Evolutionary conservation across 805 yeast genomes (phyloP), one percentile per base, ranked within the genome.

Genomic region (Candida dajiaensis): DNA sequence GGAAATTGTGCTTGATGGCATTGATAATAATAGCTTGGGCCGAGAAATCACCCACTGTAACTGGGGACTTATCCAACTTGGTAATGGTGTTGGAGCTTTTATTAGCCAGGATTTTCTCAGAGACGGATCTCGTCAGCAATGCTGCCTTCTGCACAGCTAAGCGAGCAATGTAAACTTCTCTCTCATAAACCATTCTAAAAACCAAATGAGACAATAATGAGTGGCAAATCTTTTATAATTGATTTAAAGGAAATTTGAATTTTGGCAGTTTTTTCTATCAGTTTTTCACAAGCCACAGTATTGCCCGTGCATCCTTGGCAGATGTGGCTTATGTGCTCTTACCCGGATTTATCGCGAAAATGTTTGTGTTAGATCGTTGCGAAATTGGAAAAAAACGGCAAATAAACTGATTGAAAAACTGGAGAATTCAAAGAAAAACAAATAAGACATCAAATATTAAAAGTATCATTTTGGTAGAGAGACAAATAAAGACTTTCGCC

Each of bases 31-130:
- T 78, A 0, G 97, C 96, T 61, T 94, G 99, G 0, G 97, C 90
- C 4, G 96, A 96, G 62, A 85, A 94, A 64, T 94, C 99, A 16
- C 98, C 99, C 46, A 87, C 72, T 1, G 99, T 94, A 15, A 94
- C 99, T 1, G 99, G 99, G 1, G 97, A 88, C 51, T 81, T 80
- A 64, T 92, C 99, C 37, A 77, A 76, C 63, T 94, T 94, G 50
- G 89, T 83, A 47, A 89, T 77, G 41, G 87, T 85, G 51, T 68
- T 72, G 49, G 66, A 65, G 51, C 58, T 76, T 61, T 62, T 68
- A 54, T 58, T 72, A 54, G 70, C 75, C 56, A 63, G 75, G 55
- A 74, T 83, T 60, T 68, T 74, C 25, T 67, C 83, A 64, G 78
- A 81, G 50, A 78, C 78, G 57, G 72, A 71, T 58, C 78, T 77